phyloP scores from a whole-genome alignment of 352 stramenopile genomes.

The Pythium sukuiense region DNA sequence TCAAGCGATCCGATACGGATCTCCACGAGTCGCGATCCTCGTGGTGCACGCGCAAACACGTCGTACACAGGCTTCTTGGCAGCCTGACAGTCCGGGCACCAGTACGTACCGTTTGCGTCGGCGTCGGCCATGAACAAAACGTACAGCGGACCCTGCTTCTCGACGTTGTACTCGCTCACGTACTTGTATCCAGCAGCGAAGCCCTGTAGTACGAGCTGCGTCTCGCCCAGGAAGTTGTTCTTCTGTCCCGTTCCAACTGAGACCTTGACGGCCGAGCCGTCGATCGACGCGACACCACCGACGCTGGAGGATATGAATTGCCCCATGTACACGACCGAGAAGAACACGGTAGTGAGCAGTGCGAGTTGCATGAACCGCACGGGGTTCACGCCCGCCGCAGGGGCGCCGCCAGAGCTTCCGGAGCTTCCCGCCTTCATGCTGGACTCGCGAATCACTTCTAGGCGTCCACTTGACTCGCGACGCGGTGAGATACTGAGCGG shows the following conservation, averaged over 20 bases:
- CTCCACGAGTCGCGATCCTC: constrained; percentile 63
- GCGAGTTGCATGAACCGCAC: constrained; percentile 77
- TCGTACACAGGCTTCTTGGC: constrained; percentile 59
- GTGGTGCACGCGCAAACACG: constrained; percentile 61
- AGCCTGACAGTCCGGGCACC: constrained; percentile 64
- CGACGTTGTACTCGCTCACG: constrained; percentile 72
- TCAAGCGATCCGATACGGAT: constrained; percentile 56
- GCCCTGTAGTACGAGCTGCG: constrained; percentile 60
- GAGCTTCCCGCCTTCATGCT: constrained; percentile 15
- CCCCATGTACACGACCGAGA: constrained; percentile 71
- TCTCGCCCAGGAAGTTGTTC: constrained; percentile 52
- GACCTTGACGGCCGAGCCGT: constrained; percentile 6
- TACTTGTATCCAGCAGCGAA: constrained; percentile 75
- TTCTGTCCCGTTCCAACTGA: constrained; percentile 27
- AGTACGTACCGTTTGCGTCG: constrained; percentile 72
- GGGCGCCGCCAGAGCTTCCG: neutral
- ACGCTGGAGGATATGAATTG: constrained; percentile 58
- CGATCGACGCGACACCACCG: constrained; percentile 21
- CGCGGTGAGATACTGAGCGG: neutral
- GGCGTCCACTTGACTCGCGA: neutral
- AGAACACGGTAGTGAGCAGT: constrained; percentile 51
- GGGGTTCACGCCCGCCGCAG: constrained; percentile 28
- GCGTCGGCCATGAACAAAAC: constrained; percentile 78
- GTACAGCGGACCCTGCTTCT: constrained; percentile 61
- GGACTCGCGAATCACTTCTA: neutral